These are phyloP conservation scores for Acer yangbiense DNA, from an alignment of 345 rosid genomes.

Conservation along the genomic window DNA sequence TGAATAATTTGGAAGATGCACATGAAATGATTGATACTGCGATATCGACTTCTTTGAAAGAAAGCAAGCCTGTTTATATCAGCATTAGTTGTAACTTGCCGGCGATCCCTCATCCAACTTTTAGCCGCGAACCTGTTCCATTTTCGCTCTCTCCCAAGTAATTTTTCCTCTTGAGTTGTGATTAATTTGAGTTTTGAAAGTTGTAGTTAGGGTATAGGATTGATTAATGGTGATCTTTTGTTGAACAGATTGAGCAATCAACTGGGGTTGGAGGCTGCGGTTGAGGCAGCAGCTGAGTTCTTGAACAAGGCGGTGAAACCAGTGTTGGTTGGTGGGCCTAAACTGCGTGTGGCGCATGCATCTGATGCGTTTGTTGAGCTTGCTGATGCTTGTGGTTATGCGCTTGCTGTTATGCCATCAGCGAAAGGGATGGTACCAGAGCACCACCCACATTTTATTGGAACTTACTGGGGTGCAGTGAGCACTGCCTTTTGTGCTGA, in stretches of 20 bases:
- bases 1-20: conserved; percentile 78
- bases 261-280: conserved; percentile 69
- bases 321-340: conserved; percentile 72
- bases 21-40: conserved; percentile 79
- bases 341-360: conserved; percentile 62
- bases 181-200: neutral
- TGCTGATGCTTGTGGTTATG: conserved; percentile 66
- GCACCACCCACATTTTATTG: conserved; percentile 72
- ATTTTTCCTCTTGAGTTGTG: neutral
- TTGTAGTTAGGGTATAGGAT: neutral
- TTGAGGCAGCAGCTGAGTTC: conserved; percentile 71
- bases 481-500: conserved; percentile 79
- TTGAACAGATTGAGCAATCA: conserved; percentile 53
- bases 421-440: conserved; percentile 76
- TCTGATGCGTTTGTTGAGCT: conserved; percentile 56
- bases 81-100: conserved; percentile 73
- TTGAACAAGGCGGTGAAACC: conserved; percentile 84
- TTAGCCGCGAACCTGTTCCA: conserved; percentile 68
- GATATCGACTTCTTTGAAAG: conserved; percentile 71
- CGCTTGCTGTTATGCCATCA: conserved; percentile 74
- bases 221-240: neutral
- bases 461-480: conserved; percentile 86
- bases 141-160: conserved; percentile 65
- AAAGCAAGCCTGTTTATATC: conserved; percentile 85
- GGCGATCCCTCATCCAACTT: conserved; percentile 69